Conservation (phyloP, 2,329 filamentous ascomycete species). For the Aspergillus texensis region DNA sequence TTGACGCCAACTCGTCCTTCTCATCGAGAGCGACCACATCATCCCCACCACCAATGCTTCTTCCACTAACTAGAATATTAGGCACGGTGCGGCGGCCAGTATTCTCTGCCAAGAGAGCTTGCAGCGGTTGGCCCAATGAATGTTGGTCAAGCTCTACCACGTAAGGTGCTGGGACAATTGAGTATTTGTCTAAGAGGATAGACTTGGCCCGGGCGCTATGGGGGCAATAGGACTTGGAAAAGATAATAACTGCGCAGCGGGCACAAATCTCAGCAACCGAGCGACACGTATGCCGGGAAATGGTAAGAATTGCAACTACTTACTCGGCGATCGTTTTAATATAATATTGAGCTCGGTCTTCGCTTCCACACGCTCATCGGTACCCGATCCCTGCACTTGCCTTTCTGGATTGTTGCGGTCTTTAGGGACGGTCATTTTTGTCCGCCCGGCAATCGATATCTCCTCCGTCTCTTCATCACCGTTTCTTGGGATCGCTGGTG, state of each 20-base stretch:
- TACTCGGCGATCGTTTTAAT: slow-evolving; percentile 82
- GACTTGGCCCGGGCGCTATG: slow-evolving; percentile 83
- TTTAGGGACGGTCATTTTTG: slow-evolving; percentile 50
- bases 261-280: slow-evolving; percentile 9
- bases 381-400: slow-evolving; percentile 60
- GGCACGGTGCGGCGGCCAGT: slow-evolving; percentile 87
- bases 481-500: slow-evolving; percentile 40
- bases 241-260: slow-evolving; percentile 74
- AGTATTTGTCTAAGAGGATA: slow-evolving; percentile 81
- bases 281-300: background rate
- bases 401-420: slow-evolving; percentile 36
- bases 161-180: slow-evolving; percentile 77
- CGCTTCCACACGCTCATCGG: slow-evolving; percentile 45
- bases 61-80: slow-evolving; percentile 85
- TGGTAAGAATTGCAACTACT: slow-evolving; percentile 30
- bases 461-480: slow-evolving; percentile 42
- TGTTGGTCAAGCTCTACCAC: slow-evolving; percentile 91
- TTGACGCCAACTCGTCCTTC: slow-evolving; percentile 68
- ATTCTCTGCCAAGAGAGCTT: slow-evolving; percentile 69
- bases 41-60: slow-evolving; percentile 87
- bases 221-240: slow-evolving; percentile 92
- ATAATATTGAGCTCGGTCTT: slow-evolving; percentile 76
- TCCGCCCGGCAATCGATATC: slow-evolving; percentile 57
- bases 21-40: slow-evolving; percentile 75
- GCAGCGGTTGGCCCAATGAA: slow-evolving; percentile 70